Base-by-base conservation (phyloP, 75 land plant species). In the Pseudotsuga menziesii region DNA sequence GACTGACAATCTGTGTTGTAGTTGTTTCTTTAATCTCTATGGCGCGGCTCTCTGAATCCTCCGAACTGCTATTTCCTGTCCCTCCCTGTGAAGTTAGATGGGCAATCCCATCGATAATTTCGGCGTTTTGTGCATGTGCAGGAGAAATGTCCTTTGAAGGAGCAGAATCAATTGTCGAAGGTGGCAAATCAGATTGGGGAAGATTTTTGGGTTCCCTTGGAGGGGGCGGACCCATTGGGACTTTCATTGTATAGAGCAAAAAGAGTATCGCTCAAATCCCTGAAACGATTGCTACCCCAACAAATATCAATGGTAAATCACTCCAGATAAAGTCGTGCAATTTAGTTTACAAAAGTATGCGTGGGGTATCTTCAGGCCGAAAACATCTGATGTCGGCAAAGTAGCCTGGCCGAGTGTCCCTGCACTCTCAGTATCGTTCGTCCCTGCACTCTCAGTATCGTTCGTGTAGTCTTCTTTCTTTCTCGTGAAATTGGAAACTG, bases 191-290 rank as follows among this genome's bases (percentile, higher is more conserved):
- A 12, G 25, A 23, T 27, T 62, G 77, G 5, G 35, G 35, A 35
- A 56, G 71, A 27, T 72, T 72, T 32, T 55, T 23, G 5, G 78
- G 67, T 26, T 5, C 55, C 16, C 23, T 7, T 5, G 78, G 55
- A 62, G 78, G 67, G 5, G 74, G 74, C n/a, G 74, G 74, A 39
- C 78, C 78, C 71, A 77, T 77, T 23, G 71, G 78, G 20, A 63
- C 78, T 71, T 77, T 77, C 71, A 63, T 76, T 57, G 54, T 48
- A 9, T 48, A 48, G 12, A 9, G 54, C 54, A 48, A 48, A 48
- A 48, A 11, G 11, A 48, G 12, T 48, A 9, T 48, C 54, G 54
- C 54, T 48, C 54, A 48, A 48, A 48, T 48, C 12, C 54, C 54
- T 48, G 54, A 11, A 9, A 48, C 54, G 9, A 48, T 48, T 48